These are phyloP conservation scores for Suillus bovinus DNA, from an alignment of 768 basidiomycete genomes.

Conservation along the genomic window DNA sequence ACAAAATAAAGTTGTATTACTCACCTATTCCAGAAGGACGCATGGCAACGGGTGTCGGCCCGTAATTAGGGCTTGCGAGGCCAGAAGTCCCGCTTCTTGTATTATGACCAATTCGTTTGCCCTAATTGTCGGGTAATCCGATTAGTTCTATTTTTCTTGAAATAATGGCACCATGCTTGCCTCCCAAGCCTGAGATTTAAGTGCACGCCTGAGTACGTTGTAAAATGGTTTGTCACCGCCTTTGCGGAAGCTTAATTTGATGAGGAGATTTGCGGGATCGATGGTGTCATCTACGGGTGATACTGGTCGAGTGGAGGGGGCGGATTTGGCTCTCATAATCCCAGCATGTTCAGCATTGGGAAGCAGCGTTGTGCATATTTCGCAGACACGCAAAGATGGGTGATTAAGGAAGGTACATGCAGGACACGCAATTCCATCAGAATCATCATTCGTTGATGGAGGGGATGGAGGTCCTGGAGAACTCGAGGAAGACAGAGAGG, in stretches of 20 bases:
- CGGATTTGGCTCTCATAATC: constrained; percentile 49
- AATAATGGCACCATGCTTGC: constrained; percentile 33
- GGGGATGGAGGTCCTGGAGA: constrained; percentile 22
- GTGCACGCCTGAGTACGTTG: constrained; percentile 64
- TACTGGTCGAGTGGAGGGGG: constrained; percentile 62
- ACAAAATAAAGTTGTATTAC: background rate
- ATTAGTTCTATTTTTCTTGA: background rate
- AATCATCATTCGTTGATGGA: constrained; percentile 19
- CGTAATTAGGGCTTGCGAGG: constrained; percentile 20
- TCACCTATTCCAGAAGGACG: constrained; percentile 33
- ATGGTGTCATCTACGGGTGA: constrained; percentile 41
- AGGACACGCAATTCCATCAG: constrained; percentile 61
- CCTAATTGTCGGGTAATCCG: constrained; percentile 16
- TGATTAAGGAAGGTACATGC: constrained; percentile 95
- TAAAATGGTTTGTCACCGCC: constrained; percentile 90
- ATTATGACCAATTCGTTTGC: constrained; percentile 30
- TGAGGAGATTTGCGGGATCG: constrained; percentile 42
- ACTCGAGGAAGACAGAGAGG: constrained; percentile 25
- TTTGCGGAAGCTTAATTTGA: constrained; percentile 88
- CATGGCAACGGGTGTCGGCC: constrained; percentile 15
- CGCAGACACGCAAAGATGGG: constrained; percentile 69
- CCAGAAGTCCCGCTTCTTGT: constrained; percentile 23
- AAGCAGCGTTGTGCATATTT: constrained; percentile 81
- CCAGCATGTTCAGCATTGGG: constrained; percentile 32
- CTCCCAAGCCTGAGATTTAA: constrained; percentile 80